Evolutionary conservation across 352 stramenopile species (phyloP), one percentile per base, ranked within the genome.

Genomic region (Pythium dissimile): DNA sequence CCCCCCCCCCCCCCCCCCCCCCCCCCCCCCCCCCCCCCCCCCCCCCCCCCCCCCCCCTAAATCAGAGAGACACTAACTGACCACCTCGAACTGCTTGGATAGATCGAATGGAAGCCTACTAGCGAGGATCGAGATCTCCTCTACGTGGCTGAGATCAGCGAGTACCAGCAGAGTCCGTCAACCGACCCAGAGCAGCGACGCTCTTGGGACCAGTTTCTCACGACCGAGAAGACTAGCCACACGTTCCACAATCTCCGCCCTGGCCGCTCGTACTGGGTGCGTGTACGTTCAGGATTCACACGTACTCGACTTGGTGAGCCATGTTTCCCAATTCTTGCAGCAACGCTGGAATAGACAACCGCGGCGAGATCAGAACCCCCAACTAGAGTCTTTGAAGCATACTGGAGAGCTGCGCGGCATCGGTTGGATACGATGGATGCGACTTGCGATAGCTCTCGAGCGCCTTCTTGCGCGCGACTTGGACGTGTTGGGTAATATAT

Each of bases 401-500:
- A 1, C 39, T 5, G 10, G 23, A 13, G 2, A 69, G 42, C 16
- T 54, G 26, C 0, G 46, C 42, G 11, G 46, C 44, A 1, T 69
- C 49, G 2, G 20, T 35, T 52, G 72, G 61, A 21, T 77, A 77
- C 32, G 59, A 49, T 11, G 71, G 63, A 2, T 54, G 73, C 7
- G 55, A 60, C 1, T 64, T 42, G 1, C 58, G 50, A 38, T 80
- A 86, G 3, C 32, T 32, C 10, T 74, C 62, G 8, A 46, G 59
- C n/a, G 75, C 72, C 9, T 27, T 47, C 35, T 82, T 72, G n/a
- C 56, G 65, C 1, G 67, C 72, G 13, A 51, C 66, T 3, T 69
- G 51, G 48, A 74, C 65, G 28, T 84, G 71, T 7, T 72, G 54
- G 8, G 50, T 27, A n/a, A 70, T 61, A 44, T 74, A 85, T 1